Evolutionary conservation across 2,329 filamentous ascomycete genomes (phyloP), one percentile per base, ranked within the genome.

Genomic region (Penicillium psychrosexuale): DNA sequence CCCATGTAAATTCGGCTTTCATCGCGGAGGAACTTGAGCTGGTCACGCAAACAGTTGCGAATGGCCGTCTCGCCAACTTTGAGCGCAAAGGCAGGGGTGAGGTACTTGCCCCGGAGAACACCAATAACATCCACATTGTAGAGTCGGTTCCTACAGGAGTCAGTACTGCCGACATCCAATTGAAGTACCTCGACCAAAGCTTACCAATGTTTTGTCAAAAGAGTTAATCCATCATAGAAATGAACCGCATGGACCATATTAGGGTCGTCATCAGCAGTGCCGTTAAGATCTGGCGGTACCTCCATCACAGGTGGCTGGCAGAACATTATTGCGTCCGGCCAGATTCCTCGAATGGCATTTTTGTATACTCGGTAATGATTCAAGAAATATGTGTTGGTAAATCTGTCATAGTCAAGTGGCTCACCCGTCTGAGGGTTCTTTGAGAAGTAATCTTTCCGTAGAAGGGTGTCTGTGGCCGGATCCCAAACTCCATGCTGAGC

Each of bases 61-160:
- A 99, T 97, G 0, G 94, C 93, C 3, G 86, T 89, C 77, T 97
- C 93, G 45, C 94, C 94, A 44, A 99, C 80, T 68, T 92, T 94
- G 70, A 99, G 88, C 3, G 91, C 94, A 69, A 99, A 93, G 0
- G 90, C 90, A 12, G 94, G 94, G 22, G 88, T 89, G 62, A 89
- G 80, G 68, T 99, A 99, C 61, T 87, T 88, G 12, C 94, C 94
- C 43, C 94, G 87, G 40, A 99, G 79, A 13, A 99, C 84, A 2
- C 94, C 94, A 47, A 99, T 85, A 5, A 99, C 90, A 70, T 99
- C 94, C 8, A 99, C 89, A 64, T 99, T 99, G 89, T 94, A 99
- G 15, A 88, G 86, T 37, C 92, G 88, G 69, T 97, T 99, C 81
- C 80, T 83, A 28, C 12, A 42, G 45, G 15, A 31, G 50, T 68